Base-by-base conservation (phyloP, 257 asterid species). In the Dorcoceras hygrometricum region DNA sequence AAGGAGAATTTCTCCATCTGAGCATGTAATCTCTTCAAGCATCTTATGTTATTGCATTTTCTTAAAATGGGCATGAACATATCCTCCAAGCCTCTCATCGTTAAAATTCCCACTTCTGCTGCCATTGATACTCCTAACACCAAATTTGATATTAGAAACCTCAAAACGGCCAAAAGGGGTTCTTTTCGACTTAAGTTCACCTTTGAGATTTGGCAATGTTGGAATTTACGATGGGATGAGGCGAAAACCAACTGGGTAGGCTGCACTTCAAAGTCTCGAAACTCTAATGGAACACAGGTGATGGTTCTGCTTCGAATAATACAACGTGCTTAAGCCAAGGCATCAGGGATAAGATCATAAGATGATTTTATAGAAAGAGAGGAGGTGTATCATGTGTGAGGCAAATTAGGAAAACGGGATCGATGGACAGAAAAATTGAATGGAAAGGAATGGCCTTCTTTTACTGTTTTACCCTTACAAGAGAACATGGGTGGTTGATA, bases 21-120 rank as follows among this genome's bases (percentile, higher is more conserved):
- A 78, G 88, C 84, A 50, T 88, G 96, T n/a, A 82, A 75, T 75
- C 71, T 83, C 83, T 76, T 91, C 84, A 91, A 55, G 20, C 32
- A 54, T 22, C 4, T 8, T 19, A 71, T 56, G 63, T 20, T 76
- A 23, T 34, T 76, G 81, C 96, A 86, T 48, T 76, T 86, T 34
- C 73, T 75, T 75, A 87, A 70, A 68, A 80, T 66, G 79, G 67
- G 77, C 29, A 82, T 59, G 64, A 91, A 78, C 78, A 58, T 78
- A 58, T 86, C 84, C 82, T 91, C 96, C 75, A 85, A 54, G 57
- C 80, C 83, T 76, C 81, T 81, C 39, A 73, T 66, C 14, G 83
- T 67, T 57, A 73, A 64, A 58, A 75, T n/a, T 64, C 89, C 84
- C 48, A 65, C 36, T 63, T 72, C 71, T 53, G 77, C 71, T 16